phyloP scores from a whole-genome alignment of 169 alveolate species.

The Pseudocohnilembus persalinus region DNA sequence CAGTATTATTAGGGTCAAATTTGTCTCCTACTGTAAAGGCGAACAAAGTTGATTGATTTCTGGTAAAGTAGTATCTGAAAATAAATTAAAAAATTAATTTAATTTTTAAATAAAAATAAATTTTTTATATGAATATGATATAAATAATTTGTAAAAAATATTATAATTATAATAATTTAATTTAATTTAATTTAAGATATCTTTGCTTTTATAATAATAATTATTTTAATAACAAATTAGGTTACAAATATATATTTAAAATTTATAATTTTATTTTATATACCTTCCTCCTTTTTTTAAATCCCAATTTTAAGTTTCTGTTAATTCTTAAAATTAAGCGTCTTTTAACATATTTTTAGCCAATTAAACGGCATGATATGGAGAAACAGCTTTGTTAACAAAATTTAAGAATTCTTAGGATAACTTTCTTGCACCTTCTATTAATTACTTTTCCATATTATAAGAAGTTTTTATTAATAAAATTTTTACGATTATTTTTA shows the following conservation, averaged over 20 bases:
- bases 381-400: slow-evolving; percentile 55
- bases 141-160: no score
- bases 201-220: slow-evolving; percentile 51
- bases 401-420: slow-evolving; percentile 45
- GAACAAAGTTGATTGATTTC: slow-evolving; percentile 87
- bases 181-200: slow-evolving; percentile 57
- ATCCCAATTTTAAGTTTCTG: slow-evolving; percentile 44
- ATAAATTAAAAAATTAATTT: no score
- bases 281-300: slow-evolving; percentile 62
- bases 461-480: no score
- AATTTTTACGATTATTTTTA: no score
- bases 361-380: slow-evolving; percentile 59
- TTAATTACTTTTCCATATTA: slow-evolving; percentile 6
- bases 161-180: no score
- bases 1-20: slow-evolving; percentile 61
- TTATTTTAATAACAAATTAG: neutral
- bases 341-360: slow-evolving; percentile 41
- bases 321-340: slow-evolving; percentile 49
- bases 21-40: slow-evolving; percentile 91
- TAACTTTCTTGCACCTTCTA: slow-evolving; percentile 48
- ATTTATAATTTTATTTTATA: no score
- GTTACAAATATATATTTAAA: no score
- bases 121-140: no score
- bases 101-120: no score
- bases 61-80: slow-evolving; percentile 86